phyloP scores from a whole-genome alignment of 352 stramenopile species.

The Pythium oligandrum region DNA sequence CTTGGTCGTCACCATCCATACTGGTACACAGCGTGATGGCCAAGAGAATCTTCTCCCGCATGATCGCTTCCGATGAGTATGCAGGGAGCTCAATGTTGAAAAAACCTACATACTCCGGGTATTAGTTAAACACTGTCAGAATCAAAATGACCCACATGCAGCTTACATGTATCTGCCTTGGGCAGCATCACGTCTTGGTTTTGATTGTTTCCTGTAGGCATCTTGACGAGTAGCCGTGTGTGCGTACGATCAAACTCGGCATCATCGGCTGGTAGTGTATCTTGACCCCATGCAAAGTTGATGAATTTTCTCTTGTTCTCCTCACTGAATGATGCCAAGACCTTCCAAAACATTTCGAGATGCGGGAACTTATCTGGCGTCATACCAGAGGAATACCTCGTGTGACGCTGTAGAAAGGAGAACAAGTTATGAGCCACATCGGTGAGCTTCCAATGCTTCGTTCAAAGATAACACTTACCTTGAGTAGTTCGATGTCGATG shows the following conservation, averaged over 20 bases:
- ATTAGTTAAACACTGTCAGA: neutral
- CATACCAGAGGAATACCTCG: slow-evolving; percentile 74
- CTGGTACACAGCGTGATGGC: slow-evolving; percentile 81
- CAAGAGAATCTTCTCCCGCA: slow-evolving; percentile 62
- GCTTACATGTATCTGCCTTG: slow-evolving; percentile 74
- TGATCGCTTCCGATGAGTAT: slow-evolving; percentile 66
- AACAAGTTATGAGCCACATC: slow-evolving; percentile 20
- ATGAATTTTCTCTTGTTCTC: slow-evolving; percentile 82
- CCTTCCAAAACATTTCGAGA: slow-evolving; percentile 73
- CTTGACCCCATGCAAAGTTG: slow-evolving; percentile 83
- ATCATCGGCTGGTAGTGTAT: slow-evolving; percentile 69
- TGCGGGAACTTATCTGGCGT: slow-evolving; percentile 64
- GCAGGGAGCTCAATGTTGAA: slow-evolving; percentile 82
- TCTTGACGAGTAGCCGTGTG: slow-evolving; percentile 70
- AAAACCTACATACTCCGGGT: slow-evolving; percentile 30
- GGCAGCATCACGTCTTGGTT: slow-evolving; percentile 58
- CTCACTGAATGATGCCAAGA: slow-evolving; percentile 51
- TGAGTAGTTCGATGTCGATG: slow-evolving; percentile 69
- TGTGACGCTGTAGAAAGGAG: slow-evolving; percentile 50
- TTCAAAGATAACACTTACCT: slow-evolving; percentile 24
- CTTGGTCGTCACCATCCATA: slow-evolving; percentile 75
- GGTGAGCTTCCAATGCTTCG: neutral
- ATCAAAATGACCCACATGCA: neutral
- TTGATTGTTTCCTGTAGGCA: slow-evolving; percentile 26
- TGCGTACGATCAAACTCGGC: slow-evolving; percentile 77